These are phyloP conservation scores for Uncinocarpus reesii DNA, from an alignment of 2,329 filamentous ascomycete species.

Conservation along the genomic window DNA sequence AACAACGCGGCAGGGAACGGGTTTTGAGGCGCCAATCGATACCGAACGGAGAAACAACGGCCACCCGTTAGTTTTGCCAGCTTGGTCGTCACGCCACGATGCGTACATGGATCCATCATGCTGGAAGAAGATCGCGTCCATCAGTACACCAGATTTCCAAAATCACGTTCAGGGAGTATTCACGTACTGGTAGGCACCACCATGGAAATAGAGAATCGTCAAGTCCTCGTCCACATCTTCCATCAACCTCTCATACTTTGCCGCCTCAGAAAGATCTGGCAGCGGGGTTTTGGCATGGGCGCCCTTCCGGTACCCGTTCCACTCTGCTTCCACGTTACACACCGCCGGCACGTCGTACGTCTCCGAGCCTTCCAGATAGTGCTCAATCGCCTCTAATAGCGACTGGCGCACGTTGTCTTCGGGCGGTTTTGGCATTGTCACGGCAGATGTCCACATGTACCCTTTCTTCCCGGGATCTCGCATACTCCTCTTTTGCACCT, in stretches of 20 bases:
- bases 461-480: slow-evolving; percentile 63
- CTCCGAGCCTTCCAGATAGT: slow-evolving; percentile 31
- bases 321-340: slow-evolving; percentile 35
- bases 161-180: not conserved
- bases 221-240: slow-evolving; percentile 32
- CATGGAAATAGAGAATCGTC: slow-evolving; percentile 40
- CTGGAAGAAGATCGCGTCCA: slow-evolving; percentile 19
- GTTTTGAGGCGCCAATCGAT: slow-evolving; percentile 40
- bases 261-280: slow-evolving; percentile 34
- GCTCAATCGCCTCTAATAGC: slow-evolving; percentile 32
- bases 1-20: slow-evolving; percentile 40
- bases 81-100: slow-evolving; percentile 30
- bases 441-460: slow-evolving; percentile 68
- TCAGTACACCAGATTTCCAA: not conserved
- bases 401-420: slow-evolving; percentile 37
- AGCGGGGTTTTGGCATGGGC: slow-evolving; percentile 30
- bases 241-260: slow-evolving; percentile 34
- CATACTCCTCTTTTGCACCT: slow-evolving; percentile 53
- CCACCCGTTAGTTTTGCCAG: slow-evolving; percentile 36
- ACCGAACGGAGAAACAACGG: slow-evolving; percentile 36
- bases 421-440: slow-evolving; percentile 51
- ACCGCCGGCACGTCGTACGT: slow-evolving; percentile 31
- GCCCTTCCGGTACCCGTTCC: slow-evolving; percentile 36
- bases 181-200: slow-evolving; percentile 38
- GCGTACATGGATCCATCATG: slow-evolving; percentile 37